Evolutionary conservation across 148 eudicot genomes (phyloP).

Genomic region (Vaccinium corymbosum): DNA sequence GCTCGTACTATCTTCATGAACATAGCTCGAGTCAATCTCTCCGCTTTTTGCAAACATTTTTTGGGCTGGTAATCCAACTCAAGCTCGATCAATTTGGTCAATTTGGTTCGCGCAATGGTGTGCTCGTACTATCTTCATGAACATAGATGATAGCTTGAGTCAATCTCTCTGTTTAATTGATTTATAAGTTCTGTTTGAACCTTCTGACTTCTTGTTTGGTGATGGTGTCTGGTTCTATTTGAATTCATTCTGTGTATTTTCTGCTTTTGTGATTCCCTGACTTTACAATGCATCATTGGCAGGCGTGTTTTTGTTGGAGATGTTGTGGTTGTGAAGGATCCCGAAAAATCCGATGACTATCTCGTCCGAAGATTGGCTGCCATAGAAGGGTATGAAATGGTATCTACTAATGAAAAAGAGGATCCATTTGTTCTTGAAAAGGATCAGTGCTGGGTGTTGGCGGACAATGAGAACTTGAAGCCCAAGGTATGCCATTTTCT

Average conservation of each 20-base stretch:
- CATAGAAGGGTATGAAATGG: conserved; percentile 90
- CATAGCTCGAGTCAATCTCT: background rate
- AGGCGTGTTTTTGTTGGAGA: conserved; percentile 84
- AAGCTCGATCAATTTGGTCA: background rate
- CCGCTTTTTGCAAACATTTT: too few relatives aligned
- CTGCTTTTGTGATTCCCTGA: conserved; percentile 16
- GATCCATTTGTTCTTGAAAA: conserved; percentile 83
- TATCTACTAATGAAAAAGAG: conserved; percentile 80
- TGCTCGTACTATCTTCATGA: background rate
- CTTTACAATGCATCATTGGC: conserved; percentile 19
- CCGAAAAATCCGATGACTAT: conserved; percentile 47
- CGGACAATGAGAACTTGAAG: conserved; percentile 75
- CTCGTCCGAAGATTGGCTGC: conserved; percentile 92
- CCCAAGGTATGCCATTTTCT: conserved; percentile 52
- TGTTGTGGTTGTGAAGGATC: conserved; percentile 88
- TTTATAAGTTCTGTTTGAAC: background rate
- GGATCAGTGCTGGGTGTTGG: conserved; percentile 86
- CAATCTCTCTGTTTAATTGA: background rate
- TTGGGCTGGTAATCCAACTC: background rate
- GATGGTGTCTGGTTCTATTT: background rate
- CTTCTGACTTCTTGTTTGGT: background rate
- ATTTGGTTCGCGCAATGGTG: background rate
- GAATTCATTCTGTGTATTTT: background rate
- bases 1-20: background rate
- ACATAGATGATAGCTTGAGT: background rate